Evolutionary conservation across 306 rosid genomes (phyloP).

Genomic region (Hippophae tibetana): DNA sequence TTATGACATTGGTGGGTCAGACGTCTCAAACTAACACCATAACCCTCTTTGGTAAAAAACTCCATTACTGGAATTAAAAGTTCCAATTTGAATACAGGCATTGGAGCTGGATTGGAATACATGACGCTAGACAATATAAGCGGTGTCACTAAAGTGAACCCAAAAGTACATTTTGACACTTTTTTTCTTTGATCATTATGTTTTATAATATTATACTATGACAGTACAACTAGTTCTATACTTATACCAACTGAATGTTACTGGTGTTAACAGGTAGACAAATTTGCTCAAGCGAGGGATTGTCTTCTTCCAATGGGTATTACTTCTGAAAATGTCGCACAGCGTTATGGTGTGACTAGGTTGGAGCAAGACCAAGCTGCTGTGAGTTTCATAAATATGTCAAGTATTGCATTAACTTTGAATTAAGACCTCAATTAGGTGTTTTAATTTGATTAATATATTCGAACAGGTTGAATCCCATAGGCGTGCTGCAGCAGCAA

Average conservation of each 20-base stretch:
- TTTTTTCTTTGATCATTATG: neutral
- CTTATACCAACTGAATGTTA: slow-evolving; percentile 10
- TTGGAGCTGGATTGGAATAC: slow-evolving; percentile 85
- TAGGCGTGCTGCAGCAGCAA: slow-evolving; percentile 79
- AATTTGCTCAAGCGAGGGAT: slow-evolving; percentile 63
- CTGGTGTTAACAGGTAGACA: slow-evolving; percentile 30
- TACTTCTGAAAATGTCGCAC: slow-evolving; percentile 89
- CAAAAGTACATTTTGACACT: slow-evolving; percentile 39
- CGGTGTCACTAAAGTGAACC: slow-evolving; percentile 24
- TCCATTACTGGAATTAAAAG: slow-evolving; percentile 9
- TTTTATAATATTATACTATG: slow-evolving; percentile 1
- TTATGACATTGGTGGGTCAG: slow-evolving; percentile 65
- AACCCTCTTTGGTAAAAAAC: neutral
- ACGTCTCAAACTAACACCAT: neutral
- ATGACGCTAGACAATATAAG: slow-evolving; percentile 45
- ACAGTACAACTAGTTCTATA: neutral
- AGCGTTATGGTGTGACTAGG: slow-evolving; percentile 66
- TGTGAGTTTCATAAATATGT: slow-evolving; percentile 42
- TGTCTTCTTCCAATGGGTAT: slow-evolving; percentile 91
- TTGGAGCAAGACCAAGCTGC: slow-evolving; percentile 89
- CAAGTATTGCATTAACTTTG: slow-evolving; percentile 3
- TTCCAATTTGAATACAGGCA: slow-evolving; percentile 37
- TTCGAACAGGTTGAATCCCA: slow-evolving; percentile 70
- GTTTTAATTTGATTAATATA: slow-evolving; percentile 1
- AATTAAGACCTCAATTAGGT: neutral